Base-by-base conservation (phyloP, 169 alveolate species). In the Plasmodium gonderi region DNA sequence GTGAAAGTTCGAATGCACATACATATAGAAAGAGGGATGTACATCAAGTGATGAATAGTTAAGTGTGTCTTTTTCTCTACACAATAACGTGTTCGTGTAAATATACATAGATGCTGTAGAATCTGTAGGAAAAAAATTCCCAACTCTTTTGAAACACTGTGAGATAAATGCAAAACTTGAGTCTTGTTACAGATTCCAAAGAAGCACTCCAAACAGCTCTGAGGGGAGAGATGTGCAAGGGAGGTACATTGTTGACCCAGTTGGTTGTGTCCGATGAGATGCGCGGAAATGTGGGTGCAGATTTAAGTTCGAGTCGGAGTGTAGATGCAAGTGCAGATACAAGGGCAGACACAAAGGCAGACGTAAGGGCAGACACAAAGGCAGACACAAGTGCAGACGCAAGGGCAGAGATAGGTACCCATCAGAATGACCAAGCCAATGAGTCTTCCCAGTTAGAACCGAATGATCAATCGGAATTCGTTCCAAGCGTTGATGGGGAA, bases 141-240 rank as follows among this genome's bases (percentile, higher is more conserved):
- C 17, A 77, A 77, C 14, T 36, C 11, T 77, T 77, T 45, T 26
- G 9, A 44, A 64, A 23, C 54, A 47, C 11, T 33, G 54, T 12
- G 7, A 60, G 54, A 60, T 47, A 44, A 77, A 77, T 77, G 85
- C 75, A 77, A 45, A 77, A 60, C 20, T 49, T 44, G 11, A n/a
- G 7, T 33, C 47, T 45, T 17, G 85, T 14, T 31, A 47, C 33
- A 77, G 38, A 38, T 17, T n/a, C 65, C 4, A 44, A 47, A 23
- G 68, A 33, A 29, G n/a, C 44, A 60, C 8, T 38, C 14, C 54
- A 0, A 26, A 2, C 67, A 23, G 44, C 91, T 14, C 14, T 23
- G 5, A 1, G 26, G 17, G 51, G n/a, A 11, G 89, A 12, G 17
- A 17, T n/a, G 12, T 20, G 49, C 49, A 23, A n/a, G 42, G 42